Percentiles rank a stretch among this genome's conserved stretches.
Conservation (phyloP, 208 protist genomes). For the Naegleria fowleri region DNA sequence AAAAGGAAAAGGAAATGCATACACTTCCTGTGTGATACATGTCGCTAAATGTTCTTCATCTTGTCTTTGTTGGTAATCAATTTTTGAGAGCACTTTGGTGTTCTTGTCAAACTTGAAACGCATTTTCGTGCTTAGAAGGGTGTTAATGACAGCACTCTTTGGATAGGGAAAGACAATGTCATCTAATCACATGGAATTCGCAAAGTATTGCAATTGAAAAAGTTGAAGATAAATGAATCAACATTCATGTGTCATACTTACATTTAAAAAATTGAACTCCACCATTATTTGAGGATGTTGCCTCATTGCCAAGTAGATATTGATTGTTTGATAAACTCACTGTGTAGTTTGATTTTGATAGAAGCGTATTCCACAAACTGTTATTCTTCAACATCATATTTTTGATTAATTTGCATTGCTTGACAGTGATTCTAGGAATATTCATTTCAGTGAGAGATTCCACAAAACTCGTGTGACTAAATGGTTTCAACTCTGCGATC, state of each 20-base stretch:
- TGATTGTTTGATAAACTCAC: not conserved
- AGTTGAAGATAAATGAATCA: too few species aligned
- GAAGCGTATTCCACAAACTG: not conserved
- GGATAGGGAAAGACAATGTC: not conserved
- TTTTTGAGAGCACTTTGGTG: not conserved
- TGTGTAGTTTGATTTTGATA: not conserved
- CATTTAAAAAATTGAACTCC: not conserved
- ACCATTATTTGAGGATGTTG: not conserved
- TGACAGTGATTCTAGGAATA: not conserved
- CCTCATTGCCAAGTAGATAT: not conserved
- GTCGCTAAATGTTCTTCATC: not conserved
- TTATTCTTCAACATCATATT: not conserved
- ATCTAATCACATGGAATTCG: not conserved
- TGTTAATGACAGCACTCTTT: not conserved
- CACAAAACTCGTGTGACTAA: not conserved
- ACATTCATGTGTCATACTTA: too few species aligned
- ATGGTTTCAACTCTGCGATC: not conserved
- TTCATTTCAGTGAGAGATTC: not conserved
- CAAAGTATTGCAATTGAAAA: too few species aligned
- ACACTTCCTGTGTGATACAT: not conserved
- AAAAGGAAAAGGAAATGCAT: not conserved
- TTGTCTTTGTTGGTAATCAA: not conserved
- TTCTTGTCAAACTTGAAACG: not conserved
- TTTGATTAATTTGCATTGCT: not conserved
- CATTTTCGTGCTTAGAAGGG: not conserved